Evolutionary conservation across 2,329 filamentous ascomycete genomes (phyloP).

Genomic region (Sporothrix pallida): DNA sequence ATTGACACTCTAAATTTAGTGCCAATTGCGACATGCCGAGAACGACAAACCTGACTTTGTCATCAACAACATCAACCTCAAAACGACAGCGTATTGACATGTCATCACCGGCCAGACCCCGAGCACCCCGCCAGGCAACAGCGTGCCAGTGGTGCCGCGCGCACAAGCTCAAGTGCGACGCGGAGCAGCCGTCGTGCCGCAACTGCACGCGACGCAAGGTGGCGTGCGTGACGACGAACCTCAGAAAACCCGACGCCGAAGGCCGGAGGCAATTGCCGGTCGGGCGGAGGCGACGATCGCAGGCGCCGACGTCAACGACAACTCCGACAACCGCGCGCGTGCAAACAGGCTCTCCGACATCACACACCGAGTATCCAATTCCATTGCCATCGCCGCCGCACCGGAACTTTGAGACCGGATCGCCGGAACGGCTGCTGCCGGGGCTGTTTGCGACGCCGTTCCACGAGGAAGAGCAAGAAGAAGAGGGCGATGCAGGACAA

Average conservation of each 20-base stretch:
- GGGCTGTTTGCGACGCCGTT: constrained; percentile 20
- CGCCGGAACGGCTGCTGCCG: constrained; percentile 6
- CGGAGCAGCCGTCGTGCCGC: constrained; percentile 32
- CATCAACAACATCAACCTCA: too few relatives aligned
- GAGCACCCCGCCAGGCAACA: constrained; percentile 21
- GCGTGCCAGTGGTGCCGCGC: constrained; percentile 35
- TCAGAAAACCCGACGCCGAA: constrained; percentile 22
- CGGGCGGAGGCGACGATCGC: constrained; percentile 18
- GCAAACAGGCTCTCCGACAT: not conserved
- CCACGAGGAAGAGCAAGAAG: not conserved
- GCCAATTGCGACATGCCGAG: too few relatives aligned
- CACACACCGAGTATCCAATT: not conserved
- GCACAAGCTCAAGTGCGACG: constrained; percentile 35
- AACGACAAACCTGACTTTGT: too few relatives aligned
- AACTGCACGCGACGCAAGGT: constrained; percentile 29
- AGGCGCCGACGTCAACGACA: not conserved
- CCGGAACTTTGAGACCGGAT: not conserved
- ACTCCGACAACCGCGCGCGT: not conserved
- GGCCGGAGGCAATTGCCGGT: constrained; percentile 20
- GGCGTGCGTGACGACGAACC: constrained; percentile 30
- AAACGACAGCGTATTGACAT: not conserved
- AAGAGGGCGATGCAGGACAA: not conserved
- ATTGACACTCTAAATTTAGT: too few relatives aligned
- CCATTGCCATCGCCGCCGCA: not conserved
- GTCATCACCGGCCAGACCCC: not conserved